phyloP scores from a whole-genome alignment of 345 rosid genomes.

The Pelargonium nanum region DNA sequence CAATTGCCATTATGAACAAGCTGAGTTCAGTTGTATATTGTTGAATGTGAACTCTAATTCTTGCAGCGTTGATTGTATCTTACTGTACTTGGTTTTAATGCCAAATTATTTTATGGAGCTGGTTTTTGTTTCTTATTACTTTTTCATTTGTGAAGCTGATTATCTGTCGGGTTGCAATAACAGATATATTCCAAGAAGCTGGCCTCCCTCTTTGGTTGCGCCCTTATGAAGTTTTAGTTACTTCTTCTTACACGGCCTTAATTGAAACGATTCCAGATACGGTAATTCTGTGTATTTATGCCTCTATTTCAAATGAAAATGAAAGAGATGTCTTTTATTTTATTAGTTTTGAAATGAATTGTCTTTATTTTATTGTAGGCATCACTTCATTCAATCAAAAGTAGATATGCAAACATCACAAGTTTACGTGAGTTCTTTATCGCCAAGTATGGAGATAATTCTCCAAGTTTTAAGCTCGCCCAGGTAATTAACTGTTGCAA shows the following conservation, averaged over 20 bases:
- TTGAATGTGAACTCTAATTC: too few relatives aligned
- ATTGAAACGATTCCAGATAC: slow-evolving; percentile 98
- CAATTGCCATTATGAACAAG: too few relatives aligned
- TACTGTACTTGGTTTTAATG: background rate
- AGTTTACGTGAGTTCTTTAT: slow-evolving; percentile 88
- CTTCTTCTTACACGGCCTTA: slow-evolving; percentile 96
- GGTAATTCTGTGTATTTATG: slow-evolving; percentile 29
- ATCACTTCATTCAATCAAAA: slow-evolving; percentile 91
- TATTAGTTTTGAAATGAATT: slow-evolving; percentile 7
- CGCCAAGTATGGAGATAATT: slow-evolving; percentile 78
- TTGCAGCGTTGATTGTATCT: too few relatives aligned
- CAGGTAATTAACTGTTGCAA: slow-evolving; percentile 48
- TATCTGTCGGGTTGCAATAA: slow-evolving; percentile 12
- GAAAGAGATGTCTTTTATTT: slow-evolving; percentile 3
- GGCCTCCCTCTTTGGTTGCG: slow-evolving; percentile 99
- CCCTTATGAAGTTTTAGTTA: slow-evolving; percentile 89
- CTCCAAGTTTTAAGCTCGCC: slow-evolving; percentile 87
- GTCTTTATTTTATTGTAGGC: slow-evolving; percentile 47
- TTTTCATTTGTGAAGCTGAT: background rate
- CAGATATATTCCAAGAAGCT: slow-evolving; percentile 99
- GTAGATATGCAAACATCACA: slow-evolving; percentile 73
- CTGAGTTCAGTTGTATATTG: too few relatives aligned
- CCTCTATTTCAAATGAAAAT: slow-evolving; percentile 8
- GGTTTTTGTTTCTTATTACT: background rate
- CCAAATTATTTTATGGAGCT: background rate